Conservation (phyloP, 2,329 filamentous ascomycete genomes). For the Cytospora paraplurivora region DNA sequence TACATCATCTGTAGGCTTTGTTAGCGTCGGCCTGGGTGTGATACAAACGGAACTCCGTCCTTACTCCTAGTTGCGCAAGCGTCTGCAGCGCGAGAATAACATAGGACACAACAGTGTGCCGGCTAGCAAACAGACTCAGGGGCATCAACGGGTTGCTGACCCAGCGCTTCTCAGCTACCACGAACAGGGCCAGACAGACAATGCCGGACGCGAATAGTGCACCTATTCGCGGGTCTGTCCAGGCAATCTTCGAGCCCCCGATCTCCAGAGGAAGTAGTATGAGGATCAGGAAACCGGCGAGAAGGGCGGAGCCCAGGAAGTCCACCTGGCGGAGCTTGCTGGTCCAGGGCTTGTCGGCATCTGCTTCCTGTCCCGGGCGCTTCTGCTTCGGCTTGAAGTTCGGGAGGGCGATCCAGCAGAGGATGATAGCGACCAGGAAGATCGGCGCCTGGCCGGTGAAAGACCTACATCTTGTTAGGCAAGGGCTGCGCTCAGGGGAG, state of each 20-base stretch:
- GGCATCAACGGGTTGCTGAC: conserved; percentile 62
- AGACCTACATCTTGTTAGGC: conserved; percentile 41
- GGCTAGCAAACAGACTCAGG: conserved; percentile 52
- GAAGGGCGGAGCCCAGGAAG: conserved; percentile 55
- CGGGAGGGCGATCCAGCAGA: conserved; percentile 42
- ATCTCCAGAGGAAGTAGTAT: conserved; percentile 45
- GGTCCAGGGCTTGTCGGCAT: conserved; percentile 28
- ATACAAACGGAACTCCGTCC: conserved; percentile 31
- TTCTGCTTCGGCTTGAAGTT: conserved; percentile 24
- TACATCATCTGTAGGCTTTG: conserved; percentile 55
- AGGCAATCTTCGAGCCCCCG: conserved; percentile 42
- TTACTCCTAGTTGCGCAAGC: conserved; percentile 59
- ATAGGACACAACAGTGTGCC: conserved; percentile 56
- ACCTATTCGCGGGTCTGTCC: conserved; percentile 41
- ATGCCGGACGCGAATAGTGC: conserved; percentile 37
- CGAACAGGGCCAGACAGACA: conserved; percentile 39
- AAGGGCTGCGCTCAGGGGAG: not conserved
- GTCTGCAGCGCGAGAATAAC: conserved; percentile 55
- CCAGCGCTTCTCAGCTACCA: conserved; percentile 40
- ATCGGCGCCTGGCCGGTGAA: conserved; percentile 61
- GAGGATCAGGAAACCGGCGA: conserved; percentile 41
- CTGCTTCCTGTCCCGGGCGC: conserved; percentile 15
- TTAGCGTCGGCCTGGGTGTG: not conserved
- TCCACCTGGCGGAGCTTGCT: conserved; percentile 56
- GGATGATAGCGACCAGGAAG: conserved; percentile 50